Conservation (phyloP, 768 basidiomycete species). For the Boletus vinaceobasis region DNA sequence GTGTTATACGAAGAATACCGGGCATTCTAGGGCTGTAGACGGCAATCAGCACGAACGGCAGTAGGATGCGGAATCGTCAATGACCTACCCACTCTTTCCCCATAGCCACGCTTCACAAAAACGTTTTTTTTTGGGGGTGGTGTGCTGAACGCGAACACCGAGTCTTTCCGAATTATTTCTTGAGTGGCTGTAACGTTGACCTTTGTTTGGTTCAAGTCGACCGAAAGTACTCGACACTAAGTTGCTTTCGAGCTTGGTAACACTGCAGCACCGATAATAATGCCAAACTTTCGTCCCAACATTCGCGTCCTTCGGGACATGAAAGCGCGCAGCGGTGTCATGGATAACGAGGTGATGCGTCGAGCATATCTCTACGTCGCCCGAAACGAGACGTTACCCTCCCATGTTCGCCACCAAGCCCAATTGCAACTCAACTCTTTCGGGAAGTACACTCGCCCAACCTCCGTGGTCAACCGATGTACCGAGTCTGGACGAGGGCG, state of each 20-base stretch:
- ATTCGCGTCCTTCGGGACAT: constrained; percentile 69
- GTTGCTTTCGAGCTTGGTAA: no score
- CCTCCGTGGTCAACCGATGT: constrained; percentile 87
- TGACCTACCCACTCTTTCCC: constrained; percentile 22
- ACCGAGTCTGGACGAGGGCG: constrained; percentile 80
- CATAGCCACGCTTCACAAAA: constrained; percentile 21
- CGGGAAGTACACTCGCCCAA: constrained; percentile 76
- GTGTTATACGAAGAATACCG: constrained; percentile 56
- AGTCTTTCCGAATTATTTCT: not conserved
- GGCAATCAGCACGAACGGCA: constrained; percentile 40
- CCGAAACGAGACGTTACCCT: constrained; percentile 83
- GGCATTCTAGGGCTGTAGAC: constrained; percentile 54
- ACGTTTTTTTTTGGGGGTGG: not conserved
- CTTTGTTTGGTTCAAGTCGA: constrained; percentile 18
- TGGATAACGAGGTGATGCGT: constrained; percentile 74
- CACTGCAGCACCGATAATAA: not conserved
- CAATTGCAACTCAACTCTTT: constrained; percentile 92
- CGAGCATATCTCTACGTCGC: constrained; percentile 93
- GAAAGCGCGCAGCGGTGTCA: constrained; percentile 69
- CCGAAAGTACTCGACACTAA: no score
- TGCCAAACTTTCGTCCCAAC: constrained; percentile 36
- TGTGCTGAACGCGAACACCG: not conserved
- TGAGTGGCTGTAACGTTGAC: constrained; percentile 17
- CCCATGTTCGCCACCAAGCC: constrained; percentile 88
- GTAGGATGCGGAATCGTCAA: no score